phyloP scores from a whole-genome alignment of 768 basidiomycete species.

The Naematelia encephala region DNA sequence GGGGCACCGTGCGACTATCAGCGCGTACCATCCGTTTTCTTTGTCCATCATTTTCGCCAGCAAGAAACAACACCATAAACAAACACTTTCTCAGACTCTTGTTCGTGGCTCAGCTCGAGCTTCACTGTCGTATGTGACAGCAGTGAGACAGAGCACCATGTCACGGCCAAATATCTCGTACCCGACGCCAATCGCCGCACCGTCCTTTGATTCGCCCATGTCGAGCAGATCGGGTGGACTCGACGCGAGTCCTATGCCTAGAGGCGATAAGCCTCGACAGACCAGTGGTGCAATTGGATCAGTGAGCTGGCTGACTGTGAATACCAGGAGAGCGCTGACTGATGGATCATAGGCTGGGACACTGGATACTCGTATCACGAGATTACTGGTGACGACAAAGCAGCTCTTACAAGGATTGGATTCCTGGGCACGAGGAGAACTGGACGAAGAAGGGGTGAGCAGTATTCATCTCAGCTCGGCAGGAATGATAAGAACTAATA shows the following conservation, averaged over 20 bases:
- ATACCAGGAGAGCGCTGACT: conserved; percentile 1
- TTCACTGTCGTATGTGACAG: too few species aligned
- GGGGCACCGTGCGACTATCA: not conserved
- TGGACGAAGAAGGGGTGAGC: conserved; percentile 42
- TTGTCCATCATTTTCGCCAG: too few species aligned
- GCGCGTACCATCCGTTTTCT: too few species aligned
- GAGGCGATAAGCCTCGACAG: conserved; percentile 1
- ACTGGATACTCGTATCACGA: conserved; percentile 78
- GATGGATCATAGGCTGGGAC: not conserved
- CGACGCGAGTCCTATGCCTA: not conserved
- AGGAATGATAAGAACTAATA: not conserved
- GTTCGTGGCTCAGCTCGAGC: too few species aligned
- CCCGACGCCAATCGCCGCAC: conserved; percentile 25
- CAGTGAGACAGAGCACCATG: conserved; percentile 11
- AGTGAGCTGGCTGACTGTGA: not conserved
- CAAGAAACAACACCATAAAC: too few species aligned
- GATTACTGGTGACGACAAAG: conserved; percentile 90
- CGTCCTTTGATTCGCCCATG: conserved; percentile 14
- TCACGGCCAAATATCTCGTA: conserved; percentile 38
- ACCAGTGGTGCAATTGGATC: conserved; percentile 3
- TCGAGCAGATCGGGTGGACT: conserved; percentile 7
- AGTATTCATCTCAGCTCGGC: not conserved
- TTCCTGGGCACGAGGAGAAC: conserved; percentile 40
- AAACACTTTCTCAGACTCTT: too few species aligned
- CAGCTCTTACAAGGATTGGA: conserved; percentile 68